These are phyloP conservation scores for Penicillium sp. DNA, from an alignment of 2,329 filamentous ascomycete genomes.

Conservation along the genomic window DNA sequence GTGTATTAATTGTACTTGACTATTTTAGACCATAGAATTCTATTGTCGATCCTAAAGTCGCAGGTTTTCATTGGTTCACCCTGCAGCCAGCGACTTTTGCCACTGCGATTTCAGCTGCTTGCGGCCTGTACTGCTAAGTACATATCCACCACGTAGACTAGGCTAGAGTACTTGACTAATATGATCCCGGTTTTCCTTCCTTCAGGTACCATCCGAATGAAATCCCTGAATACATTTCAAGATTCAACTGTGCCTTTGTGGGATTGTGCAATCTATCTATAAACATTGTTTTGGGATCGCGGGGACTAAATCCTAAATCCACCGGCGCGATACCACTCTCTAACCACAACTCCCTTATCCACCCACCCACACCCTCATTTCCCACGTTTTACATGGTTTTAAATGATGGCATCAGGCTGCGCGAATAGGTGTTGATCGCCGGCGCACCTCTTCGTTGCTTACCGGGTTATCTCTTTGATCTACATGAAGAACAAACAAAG, in stretches of 20 bases:
- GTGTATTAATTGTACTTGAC: background rate
- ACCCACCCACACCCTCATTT: background rate
- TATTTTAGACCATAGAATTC: background rate
- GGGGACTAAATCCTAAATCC: background rate
- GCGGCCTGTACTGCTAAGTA: background rate
- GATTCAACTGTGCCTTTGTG: background rate
- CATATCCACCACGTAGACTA: background rate
- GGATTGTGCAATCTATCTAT: slow-evolving; percentile 3
- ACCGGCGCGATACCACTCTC: slow-evolving; percentile 3
- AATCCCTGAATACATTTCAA: background rate
- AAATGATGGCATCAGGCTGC: slow-evolving; percentile 12
- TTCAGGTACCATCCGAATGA: background rate
- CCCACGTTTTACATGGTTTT: slow-evolving; percentile 1
- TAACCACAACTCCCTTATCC: background rate
- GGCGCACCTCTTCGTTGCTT: background rate
- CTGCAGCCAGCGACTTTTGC: background rate
- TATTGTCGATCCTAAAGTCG: no score
- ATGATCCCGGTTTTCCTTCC: background rate
- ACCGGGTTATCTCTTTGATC: background rate
- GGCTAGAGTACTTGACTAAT: background rate
- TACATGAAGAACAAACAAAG: background rate
- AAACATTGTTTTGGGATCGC: background rate
- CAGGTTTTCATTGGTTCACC: background rate
- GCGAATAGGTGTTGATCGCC: slow-evolving; percentile 18
- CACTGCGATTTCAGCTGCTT: slow-evolving; percentile 4